Base-by-base conservation (phyloP, 1,284 basidiomycete genomes). In the Vanrija sp. region DNA sequence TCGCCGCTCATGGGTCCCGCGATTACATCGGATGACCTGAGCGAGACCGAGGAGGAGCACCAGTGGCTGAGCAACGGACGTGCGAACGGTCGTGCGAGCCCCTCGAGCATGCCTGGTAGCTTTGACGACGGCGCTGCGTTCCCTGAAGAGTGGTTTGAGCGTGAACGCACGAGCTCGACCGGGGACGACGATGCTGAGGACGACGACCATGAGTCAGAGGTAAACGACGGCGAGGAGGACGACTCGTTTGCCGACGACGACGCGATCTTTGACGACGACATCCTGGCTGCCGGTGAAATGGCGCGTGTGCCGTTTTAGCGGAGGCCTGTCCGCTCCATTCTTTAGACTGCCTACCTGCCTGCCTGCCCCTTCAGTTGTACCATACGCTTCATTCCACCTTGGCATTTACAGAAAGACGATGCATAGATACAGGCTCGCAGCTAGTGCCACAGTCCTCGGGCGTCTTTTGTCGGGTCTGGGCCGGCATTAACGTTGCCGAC, bases 271-370 rank as follows among this genome's bases (percentile, higher is more conserved):
- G 87, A 89, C 67, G 88, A 91, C 65, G 88, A 90, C 71, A 77
- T 91, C 56, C 77, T 88, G 46, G 88, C 87, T 42, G 83, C 87
- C 14, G 88, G 86, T 16, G 88, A 90, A 79, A 91, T 91, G 89
- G 83, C 84, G 77, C 86, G 86, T 67, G 86, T 90, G 23, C 87
- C 88, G 21, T 91, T 88, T 74, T 75, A 64, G 49, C 16, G 45
- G 9, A n/a, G 7, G 46, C 12, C n/a, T n/a, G 34, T 12, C 0
- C 10, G 12, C 34, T 12, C 12, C 9, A 12, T 15, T 34, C 34
- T 5, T 12, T 34, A 34, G 34, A 34, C 9, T 12, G 34, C 34
- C 9, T 26, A n/a, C n/a, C n/a, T 23, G 21, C 21, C 21, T 23
- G 21, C 21, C 21, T 23, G 21, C 21, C 21, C 28, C 18, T 29